These are phyloP conservation scores for Aphanomyces cochlioides DNA, from an alignment of 352 stramenopile species.

Conservation along the genomic window DNA sequence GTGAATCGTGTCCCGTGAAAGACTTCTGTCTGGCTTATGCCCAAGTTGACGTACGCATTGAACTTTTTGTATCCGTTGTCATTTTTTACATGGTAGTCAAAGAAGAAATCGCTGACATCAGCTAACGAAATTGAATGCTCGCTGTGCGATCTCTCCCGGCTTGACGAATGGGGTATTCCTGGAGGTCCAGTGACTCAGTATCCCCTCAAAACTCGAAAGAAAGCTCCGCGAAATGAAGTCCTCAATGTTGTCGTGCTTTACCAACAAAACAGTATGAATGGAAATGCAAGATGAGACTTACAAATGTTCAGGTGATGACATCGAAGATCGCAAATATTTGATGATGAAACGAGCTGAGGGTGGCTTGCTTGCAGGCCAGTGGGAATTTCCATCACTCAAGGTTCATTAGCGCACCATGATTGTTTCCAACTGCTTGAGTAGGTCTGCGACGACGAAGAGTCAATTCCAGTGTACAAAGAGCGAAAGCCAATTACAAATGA, in stretches of 20 bases:
- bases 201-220: slow-evolving; percentile 79
- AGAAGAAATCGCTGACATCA: not conserved
- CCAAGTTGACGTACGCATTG: slow-evolving; percentile 11
- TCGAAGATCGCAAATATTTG: slow-evolving; percentile 57
- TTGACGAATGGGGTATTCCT: slow-evolving; percentile 25
- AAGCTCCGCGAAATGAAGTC: slow-evolving; percentile 65
- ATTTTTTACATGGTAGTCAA: not conserved
- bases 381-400: slow-evolving; percentile 85
- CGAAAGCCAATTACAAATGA: slow-evolving; percentile 57
- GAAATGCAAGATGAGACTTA: slow-evolving; percentile 3
- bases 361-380: slow-evolving; percentile 79
- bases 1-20: slow-evolving; percentile 60
- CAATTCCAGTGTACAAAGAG: slow-evolving; percentile 54
- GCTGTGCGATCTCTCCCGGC: slow-evolving; percentile 18
- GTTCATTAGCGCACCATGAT: slow-evolving; percentile 29
- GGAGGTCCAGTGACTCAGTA: slow-evolving; percentile 53
- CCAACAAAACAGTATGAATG: slow-evolving; percentile 13
- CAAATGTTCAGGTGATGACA: slow-evolving; percentile 4
- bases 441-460: slow-evolving; percentile 54
- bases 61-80: not conserved
- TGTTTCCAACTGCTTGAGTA: slow-evolving; percentile 25
- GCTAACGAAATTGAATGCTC: slow-evolving; percentile 6
- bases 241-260: slow-evolving; percentile 67
- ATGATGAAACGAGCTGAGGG: slow-evolving; percentile 70
- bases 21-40: slow-evolving; percentile 59